Evolutionary conservation across 495 filamentous ascomycete species (phyloP), one percentile per base, ranked within the genome.

Genomic region (Astrocystis sublimbata): DNA sequence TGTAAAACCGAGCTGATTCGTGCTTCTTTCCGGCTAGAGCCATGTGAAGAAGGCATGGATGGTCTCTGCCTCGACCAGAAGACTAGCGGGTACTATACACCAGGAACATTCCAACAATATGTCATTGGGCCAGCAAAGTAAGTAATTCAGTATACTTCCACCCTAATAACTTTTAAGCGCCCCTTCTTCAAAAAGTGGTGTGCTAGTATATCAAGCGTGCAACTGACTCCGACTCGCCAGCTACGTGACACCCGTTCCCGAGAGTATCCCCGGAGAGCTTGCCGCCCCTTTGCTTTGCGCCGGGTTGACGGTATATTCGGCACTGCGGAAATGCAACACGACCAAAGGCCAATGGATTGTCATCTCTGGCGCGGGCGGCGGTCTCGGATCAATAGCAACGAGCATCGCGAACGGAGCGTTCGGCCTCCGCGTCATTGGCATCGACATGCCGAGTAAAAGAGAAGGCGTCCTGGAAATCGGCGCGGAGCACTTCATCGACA

Each of bases 31-130:
- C 30, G 23, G 1, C 19, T 65, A 62, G 59, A 73, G 2, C 67
- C 86, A 5, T 89, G 87, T 64, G 76, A 82, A 35, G 78, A 78
- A 7, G 83, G 84, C n/a, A 65, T 76, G 17, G 88, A 90, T 54
- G 86, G 63, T 26, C 13, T 62, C 10, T 71, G 65, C 35, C 31
- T 68, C 65, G 82, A 84, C 54, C 76, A 78, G 49, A 85, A 84
- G 65, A 67, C 87, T 42, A 77, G 74, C 45, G 78, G 79, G 35
- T 81, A 77, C 61, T 74, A 73, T 47, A 76, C 77, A 28, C 87
- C 87, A 0, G 88, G 88, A 33, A 91, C 87, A 24, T 91, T 92
- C 73, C 87, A 89, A 70, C 85, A 90, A 71, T 91, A 89, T 66
- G 81, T 82, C n/a, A 60, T 88, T 2, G 82, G 81, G 0, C 83